Evolutionary conservation across 192 early-diverging fungal species (phyloP).

Genomic region (Coemansia sp.): DNA sequence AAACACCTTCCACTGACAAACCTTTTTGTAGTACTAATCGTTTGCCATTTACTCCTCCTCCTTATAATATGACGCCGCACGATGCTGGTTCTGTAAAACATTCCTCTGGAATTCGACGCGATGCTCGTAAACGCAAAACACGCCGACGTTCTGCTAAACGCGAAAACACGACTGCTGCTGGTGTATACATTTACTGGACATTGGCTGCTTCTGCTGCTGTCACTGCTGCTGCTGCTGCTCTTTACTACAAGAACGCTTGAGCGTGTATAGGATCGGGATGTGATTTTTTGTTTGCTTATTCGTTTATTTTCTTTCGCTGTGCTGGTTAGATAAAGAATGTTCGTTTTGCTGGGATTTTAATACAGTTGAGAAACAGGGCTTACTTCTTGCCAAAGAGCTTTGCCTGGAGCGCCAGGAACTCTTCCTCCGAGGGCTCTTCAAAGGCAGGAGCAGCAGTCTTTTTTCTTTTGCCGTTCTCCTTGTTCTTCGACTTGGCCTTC

Average conservation of each 20-base stretch:
- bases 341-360: neutral
- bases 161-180: neutral
- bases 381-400: conserved; percentile 58
- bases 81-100: conserved; percentile 3
- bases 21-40: conserved; percentile 52
- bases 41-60: conserved; percentile 40
- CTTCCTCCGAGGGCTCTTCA: conserved; percentile 60
- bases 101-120: neutral
- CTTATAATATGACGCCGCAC: conserved; percentile 11
- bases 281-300: neutral
- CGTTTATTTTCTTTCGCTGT: too few relatives aligned
- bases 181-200: neutral
- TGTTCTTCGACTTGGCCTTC: conserved; percentile 10
- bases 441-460: conserved; percentile 1
- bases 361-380: neutral
- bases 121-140: conserved; percentile 27
- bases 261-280: conserved; percentile 21
- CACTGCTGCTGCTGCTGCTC: conserved; percentile 19
- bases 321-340: too few relatives aligned
- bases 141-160: conserved; percentile 8
- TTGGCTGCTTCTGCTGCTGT: conserved; percentile 8
- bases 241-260: conserved; percentile 22
- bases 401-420: conserved; percentile 63
- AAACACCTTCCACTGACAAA: too few relatives aligned
- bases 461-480: conserved; percentile 9